Base-by-base conservation (phyloP, 371 early-diverging fungal genomes). In the Mucor piriformis region DNA sequence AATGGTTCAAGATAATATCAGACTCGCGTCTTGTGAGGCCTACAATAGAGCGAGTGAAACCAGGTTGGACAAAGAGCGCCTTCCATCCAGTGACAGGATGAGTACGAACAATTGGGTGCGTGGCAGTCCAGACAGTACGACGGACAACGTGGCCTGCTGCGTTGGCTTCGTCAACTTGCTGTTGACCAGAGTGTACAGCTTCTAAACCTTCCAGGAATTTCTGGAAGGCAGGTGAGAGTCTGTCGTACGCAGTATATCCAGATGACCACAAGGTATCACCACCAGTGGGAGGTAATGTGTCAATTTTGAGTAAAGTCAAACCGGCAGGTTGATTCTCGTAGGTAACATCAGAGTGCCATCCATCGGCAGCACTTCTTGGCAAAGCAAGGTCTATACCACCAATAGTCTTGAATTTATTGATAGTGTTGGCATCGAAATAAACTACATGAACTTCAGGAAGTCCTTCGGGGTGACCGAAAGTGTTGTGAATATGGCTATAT, bases 51-150 rank as follows among this genome's bases (percentile, higher is more conserved):
- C 76, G 72, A 6, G 87, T 86, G 62, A 88, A 88, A 33, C 68
- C 83, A n/a, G 76, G 76, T 69, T 86, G 86, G 49, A 84, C 82
- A 57, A 61, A 88, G 40, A 89, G 63, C n/a, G 83, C 54, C 62
- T 87, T 88, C 85, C 85, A 85, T 32, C 86, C 84, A 7, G 89
- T 88, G 40, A 89, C 83, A 32, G 89, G 89, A 63, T 89, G 85
- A 13, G 87, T 87, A 51, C 89, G 82, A 42, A 89, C 55, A 6
- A 87, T 61, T 10, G 88, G 89, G 43, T 88, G 88, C 6, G 47
- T 47, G 15, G 74, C 60, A 50, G 67, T 79, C 61, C 73, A 75
- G 35, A 62, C 48, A 16, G 71, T 72, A 46, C 83, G 75, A 44
- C 83, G 83, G 18, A 79, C 54, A 42, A 67, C 60, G 48, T 71